phyloP scores from a whole-genome alignment of 257 asterid species.

The Marsdenia floribunda region DNA sequence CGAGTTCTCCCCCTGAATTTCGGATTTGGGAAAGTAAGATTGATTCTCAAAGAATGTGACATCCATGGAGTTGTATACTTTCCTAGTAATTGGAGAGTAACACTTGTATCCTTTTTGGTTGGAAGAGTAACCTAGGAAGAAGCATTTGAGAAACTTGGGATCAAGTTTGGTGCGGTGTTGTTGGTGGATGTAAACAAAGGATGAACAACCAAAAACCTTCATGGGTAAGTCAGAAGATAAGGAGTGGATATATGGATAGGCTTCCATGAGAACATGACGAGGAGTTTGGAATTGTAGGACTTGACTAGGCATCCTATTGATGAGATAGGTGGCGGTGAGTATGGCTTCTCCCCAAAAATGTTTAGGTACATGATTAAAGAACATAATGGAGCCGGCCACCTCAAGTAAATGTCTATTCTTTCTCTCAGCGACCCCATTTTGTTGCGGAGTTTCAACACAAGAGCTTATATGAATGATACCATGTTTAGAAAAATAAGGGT shows the following conservation, averaged over 20 bases:
- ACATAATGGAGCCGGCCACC: neutral
- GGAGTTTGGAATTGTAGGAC: constrained; percentile 6
- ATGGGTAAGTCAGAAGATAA: neutral
- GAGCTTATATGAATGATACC: constrained; percentile 1
- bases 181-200: neutral
- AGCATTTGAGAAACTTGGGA: constrained; percentile 8
- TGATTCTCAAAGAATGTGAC: constrained; percentile 5
- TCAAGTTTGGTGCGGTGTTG: constrained; percentile 1
- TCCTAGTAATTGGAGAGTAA: neutral
- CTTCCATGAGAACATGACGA: neutral
- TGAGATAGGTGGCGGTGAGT: constrained; percentile 12
- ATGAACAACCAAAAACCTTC: neutral
- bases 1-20: constrained; percentile 3
- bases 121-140: neutral
- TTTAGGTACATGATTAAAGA: neutral
- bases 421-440: constrained; percentile 7
- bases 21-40: neutral
- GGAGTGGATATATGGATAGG: neutral
- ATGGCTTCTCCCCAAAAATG: constrained; percentile 4
- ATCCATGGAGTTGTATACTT: constrained; percentile 7
- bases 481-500: neutral
- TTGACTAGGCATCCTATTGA: constrained; percentile 12
- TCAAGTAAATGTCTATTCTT: neutral
- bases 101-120: constrained; percentile 21
- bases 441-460: constrained; percentile 6